Conservation (phyloP, 306 rosid genomes). For the Ammopiptanthus mongolicus region DNA sequence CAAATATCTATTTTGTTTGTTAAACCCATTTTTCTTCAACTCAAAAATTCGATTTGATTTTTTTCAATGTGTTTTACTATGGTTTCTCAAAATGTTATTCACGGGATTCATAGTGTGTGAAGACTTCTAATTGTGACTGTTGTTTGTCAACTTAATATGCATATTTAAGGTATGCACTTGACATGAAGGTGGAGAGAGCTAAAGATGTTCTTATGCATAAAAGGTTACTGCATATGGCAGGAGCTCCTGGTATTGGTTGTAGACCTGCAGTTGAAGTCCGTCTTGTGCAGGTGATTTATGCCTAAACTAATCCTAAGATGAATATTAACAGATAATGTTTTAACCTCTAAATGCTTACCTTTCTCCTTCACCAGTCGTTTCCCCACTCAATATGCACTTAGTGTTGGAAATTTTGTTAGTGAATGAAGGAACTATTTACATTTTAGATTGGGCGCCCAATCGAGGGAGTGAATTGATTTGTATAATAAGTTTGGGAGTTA, state of each 20-base stretch:
- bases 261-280: conserved; percentile 83
- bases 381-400: neutral
- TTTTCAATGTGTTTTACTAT: neutral
- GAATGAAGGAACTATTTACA: no score
- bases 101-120: neutral
- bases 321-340: neutral
- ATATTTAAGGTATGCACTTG: conserved; percentile 63
- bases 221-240: conserved; percentile 57
- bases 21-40: no score
- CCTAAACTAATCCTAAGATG: neutral
- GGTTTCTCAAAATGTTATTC: neutral
- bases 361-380: neutral
- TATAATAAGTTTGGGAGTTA: no score
- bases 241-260: conserved; percentile 39
- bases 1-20: no score
- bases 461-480: no score
- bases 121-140: neutral
- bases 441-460: no score
- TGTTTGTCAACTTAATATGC: neutral
- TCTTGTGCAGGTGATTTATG: conserved; percentile 54
- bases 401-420: no score
- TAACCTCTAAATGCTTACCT: neutral
- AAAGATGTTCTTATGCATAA: conserved; percentile 76
- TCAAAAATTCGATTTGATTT: no score
- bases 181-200: conserved; percentile 75